A percentile compares a stretch with the other conserved stretches of the same genome.
phyloP scores from a whole-genome alignment of 2,329 filamentous ascomycete species.

The Ceratocystis huliohia region DNA sequence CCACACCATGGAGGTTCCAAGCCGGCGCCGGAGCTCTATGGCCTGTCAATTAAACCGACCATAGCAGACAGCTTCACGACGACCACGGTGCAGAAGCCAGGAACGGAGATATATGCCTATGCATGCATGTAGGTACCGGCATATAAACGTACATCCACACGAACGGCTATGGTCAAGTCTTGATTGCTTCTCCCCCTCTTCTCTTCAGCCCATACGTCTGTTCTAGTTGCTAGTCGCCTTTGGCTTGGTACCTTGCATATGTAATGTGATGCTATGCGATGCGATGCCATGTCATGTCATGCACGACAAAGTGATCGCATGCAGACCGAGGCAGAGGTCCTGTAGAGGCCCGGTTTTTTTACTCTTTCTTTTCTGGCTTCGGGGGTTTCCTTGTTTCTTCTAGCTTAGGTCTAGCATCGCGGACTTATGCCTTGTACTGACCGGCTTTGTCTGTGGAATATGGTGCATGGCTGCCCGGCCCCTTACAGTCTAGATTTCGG shows the following conservation, averaged over 20 bases:
- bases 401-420: background rate
- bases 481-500: background rate
- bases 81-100: constrained; percentile 3
- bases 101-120: background rate
- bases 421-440: background rate
- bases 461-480: background rate
- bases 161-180: background rate
- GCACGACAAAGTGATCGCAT: constrained; percentile 14
- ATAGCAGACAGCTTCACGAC: background rate
- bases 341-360: background rate
- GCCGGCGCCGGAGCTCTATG: no score
- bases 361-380: background rate
- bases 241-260: constrained; percentile 14
- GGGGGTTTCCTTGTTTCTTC: background rate
- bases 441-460: background rate
- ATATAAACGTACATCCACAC: background rate
- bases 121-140: background rate
- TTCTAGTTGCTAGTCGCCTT: background rate
- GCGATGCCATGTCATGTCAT: background rate
- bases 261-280: constrained; percentile 4
- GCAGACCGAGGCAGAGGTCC: background rate
- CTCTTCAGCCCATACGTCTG: background rate
- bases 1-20: no score
- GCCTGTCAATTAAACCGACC: background rate
- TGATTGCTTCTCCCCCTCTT: constrained; percentile 1